Conservation (phyloP, 148 eudicot genomes). For the Cornus kousa region DNA sequence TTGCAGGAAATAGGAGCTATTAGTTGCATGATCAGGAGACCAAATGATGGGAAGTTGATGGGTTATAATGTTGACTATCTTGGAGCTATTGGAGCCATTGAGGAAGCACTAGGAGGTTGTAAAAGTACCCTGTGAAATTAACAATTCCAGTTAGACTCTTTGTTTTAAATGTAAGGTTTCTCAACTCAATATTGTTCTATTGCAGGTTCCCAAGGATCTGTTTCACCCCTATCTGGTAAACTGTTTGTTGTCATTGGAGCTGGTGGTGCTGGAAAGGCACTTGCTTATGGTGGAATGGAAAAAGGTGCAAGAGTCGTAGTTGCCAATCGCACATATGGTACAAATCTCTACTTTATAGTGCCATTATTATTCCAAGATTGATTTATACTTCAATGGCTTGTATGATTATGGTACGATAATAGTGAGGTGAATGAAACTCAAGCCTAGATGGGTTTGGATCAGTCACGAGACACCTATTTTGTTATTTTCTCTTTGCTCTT, state of each 20-base stretch:
- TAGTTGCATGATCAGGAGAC: constrained; percentile 46
- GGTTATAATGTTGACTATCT: constrained; percentile 66
- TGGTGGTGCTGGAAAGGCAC: constrained; percentile 86
- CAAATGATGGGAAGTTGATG: constrained; percentile 48
- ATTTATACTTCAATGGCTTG: constrained; percentile 2
- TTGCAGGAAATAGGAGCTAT: constrained; percentile 67
- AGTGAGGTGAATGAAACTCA: background rate
- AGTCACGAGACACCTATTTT: background rate
- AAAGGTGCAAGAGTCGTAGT: constrained; percentile 74
- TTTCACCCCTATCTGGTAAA: constrained; percentile 63
- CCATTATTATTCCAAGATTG: background rate
- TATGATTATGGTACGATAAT: too few species aligned
- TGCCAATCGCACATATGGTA: constrained; percentile 74
- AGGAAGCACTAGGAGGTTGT: constrained; percentile 47
- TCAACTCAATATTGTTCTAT: background rate
- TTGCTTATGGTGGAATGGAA: constrained; percentile 76
- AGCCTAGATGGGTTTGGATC: too few species aligned
- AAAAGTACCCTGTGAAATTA: background rate
- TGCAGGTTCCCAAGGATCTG: constrained; percentile 28
- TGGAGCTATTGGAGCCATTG: constrained; percentile 69
- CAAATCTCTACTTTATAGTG: background rate
- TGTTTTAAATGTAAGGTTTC: background rate
- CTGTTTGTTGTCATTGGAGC: constrained; percentile 76
- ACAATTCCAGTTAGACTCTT: background rate
- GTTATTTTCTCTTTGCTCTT: background rate